Base-by-base conservation (phyloP, 2,329 filamentous ascomycete species). In the Fusarium gaditjirri region DNA sequence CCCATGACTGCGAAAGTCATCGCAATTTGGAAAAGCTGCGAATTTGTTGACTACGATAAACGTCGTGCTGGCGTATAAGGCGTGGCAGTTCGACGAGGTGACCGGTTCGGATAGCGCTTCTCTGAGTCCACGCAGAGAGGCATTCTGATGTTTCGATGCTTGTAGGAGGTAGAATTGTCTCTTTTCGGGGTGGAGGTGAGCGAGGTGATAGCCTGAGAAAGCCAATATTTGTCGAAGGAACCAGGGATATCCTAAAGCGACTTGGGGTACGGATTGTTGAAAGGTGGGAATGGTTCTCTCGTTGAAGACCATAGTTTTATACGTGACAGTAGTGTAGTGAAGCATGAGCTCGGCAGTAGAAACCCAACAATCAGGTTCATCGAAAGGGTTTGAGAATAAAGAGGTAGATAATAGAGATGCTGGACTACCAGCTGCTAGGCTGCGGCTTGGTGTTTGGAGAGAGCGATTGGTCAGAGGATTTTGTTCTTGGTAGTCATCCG, bases 41-140 rank as follows among this genome's bases (percentile, higher is more conserved):
- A 75, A 75, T 17, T 71, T 71, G 3, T 74, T 68, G 17, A 75
- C 52, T 1, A 73, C 70, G n/a, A 75, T 62, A 0, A 75, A 65
- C 0, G 71, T 65, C 0, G 72, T 71, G 2, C 55, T 69, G 0
- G 66, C 55, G 7, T 71, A 75, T 1, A 75, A n/a, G 1, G 70
- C 64, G 12, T 75, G 72, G 16, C 72, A 75, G 7, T 69, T 75
- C 0, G 23, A 39, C 0, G 60, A 53, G 0, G 47, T 75, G 3
- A 73, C 53, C 1, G 50, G 42, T 3, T 61, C 61, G 0, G 67
- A 60, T 0, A 75, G 21, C 0, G 67, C 70, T 64, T 71, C 58
- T 41, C 72, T 61, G 3, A 75, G 68, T 2, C 72, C 72, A 1
- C 62, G 55, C 0, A 75, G 42, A 5, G 70, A 74, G 3, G 70